Base-by-base conservation (phyloP, 345 rosid genomes). In the Carallia brachiata region DNA sequence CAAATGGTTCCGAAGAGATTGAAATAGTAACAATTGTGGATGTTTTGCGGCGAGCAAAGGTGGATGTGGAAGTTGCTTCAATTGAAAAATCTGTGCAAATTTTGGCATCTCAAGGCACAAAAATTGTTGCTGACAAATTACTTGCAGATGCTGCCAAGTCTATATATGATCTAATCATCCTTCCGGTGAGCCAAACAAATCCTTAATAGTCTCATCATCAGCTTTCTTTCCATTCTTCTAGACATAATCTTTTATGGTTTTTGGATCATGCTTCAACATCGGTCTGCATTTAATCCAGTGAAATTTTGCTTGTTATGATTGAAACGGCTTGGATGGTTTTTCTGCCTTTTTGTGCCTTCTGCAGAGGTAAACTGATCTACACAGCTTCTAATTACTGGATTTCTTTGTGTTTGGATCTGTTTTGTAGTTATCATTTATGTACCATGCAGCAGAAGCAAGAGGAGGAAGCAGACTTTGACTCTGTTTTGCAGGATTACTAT, bases 1-100 rank as follows among this genome's bases (percentile, higher is more conserved):
- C 97, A 73, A 90, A 89, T 69, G 97, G 97, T 58, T 91, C 88
- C 68, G 92, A 89, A 78, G 97, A 76, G 73, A 79, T 88, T 73
- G 98, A 89, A 83, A 72, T 87, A 68, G 90, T 94, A 67, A 81
- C 84, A 44, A 82, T 85, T 27, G 75, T 80, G 48, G 98, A 94
- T 69, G 84, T 91, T 67, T 82, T 94, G 73, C 78, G 90, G 71
- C 82, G 96, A 77, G 95, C 98, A 53, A 94, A 89, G 77, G 87
- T 86, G 60, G 83, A 89, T 84, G 97, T 88, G 57, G 85, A 85
- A 7, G 80, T 94, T 75, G 96, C 98, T 80, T 94, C 97, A 32
- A 86, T 87, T 16, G 97, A 90, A 81, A 85, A 80, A 68, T 78
- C 89, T 64, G 34, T 67, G 66, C 88, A 85, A 75, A 77, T 91